Conservation (phyloP, 1,139 yeast species). For the Scheffersomyces titani region DNA sequence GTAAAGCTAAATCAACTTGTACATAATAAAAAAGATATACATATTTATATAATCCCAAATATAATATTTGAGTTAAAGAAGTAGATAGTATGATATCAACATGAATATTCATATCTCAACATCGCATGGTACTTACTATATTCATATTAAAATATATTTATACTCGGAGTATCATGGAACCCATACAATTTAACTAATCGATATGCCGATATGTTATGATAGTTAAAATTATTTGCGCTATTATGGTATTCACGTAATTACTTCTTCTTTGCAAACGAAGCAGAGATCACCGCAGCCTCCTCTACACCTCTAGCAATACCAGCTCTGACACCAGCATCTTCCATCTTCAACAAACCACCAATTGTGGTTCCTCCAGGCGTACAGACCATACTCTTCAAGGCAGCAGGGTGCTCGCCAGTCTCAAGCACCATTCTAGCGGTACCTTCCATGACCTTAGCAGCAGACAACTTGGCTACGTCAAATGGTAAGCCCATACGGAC, state of each 20-base stretch:
- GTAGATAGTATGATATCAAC: not conserved
- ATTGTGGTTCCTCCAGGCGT: conserved; percentile 99
- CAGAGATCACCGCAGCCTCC: conserved; percentile 85
- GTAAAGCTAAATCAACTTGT: not conserved
- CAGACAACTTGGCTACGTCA: conserved; percentile 80
- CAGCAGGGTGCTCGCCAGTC: conserved; percentile 92
- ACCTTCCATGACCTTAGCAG: conserved; percentile 96
- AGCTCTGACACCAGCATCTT: conserved; percentile 85
- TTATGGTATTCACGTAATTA: not conserved
- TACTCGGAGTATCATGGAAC: not conserved
- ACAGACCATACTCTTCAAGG: conserved; percentile 82
- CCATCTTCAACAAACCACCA: conserved; percentile 91
- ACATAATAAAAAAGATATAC: not conserved
- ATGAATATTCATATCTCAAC: not conserved
- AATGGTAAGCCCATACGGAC: conserved; percentile 92
- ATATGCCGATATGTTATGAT: too few species aligned
- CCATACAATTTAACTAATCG: too few species aligned
- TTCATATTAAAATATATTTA: too few species aligned
- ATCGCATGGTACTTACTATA: not conserved
- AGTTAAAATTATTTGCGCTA: not conserved
- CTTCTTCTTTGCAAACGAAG: conserved; percentile 71
- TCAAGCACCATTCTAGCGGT: conserved; percentile 89
- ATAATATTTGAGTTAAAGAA: not conserved
- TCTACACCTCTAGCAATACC: conserved; percentile 87
- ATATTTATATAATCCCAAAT: not conserved